A percentile compares a stretch with the other conserved stretches of the same genome.
Evolutionary conservation across 2,329 filamentous ascomycete species (phyloP).

Genomic region (Xylaria multiplex): DNA sequence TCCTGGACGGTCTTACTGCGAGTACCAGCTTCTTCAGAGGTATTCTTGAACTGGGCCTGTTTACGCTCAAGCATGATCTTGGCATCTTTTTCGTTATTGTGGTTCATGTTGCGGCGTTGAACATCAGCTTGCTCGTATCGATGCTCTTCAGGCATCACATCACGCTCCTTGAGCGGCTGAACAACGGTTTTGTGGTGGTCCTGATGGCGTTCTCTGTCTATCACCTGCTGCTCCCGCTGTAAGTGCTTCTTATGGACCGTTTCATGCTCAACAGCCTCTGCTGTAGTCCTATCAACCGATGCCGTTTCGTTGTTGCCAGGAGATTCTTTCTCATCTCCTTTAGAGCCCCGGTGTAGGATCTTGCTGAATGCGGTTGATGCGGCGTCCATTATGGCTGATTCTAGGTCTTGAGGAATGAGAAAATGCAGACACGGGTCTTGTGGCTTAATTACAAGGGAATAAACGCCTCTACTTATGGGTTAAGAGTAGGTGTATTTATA

Average conservation of each 20-base stretch:
- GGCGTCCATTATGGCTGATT: slow-evolving; percentile 26
- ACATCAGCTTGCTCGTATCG: slow-evolving; percentile 22
- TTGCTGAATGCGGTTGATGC: slow-evolving; percentile 33
- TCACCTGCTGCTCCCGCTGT: slow-evolving; percentile 30
- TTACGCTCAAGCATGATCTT: slow-evolving; percentile 4
- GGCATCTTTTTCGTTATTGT: slow-evolving; percentile 12
- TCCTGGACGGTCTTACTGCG: slow-evolving; percentile 13
- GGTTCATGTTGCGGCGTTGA: slow-evolving; percentile 12
- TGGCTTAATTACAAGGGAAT: too few species aligned
- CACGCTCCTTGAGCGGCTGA: slow-evolving; percentile 33
- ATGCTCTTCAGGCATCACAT: slow-evolving; percentile 29
- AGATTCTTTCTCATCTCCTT: not conserved
- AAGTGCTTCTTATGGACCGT: slow-evolving; percentile 29
- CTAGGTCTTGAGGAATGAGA: not conserved
- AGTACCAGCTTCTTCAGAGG: not conserved
- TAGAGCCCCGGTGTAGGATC: slow-evolving; percentile 14
- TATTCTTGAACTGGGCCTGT: slow-evolving; percentile 25
- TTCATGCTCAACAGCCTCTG: slow-evolving; percentile 32
- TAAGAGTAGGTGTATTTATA: slow-evolving; percentile 1
- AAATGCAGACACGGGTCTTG: too few species aligned
- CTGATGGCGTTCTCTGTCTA: slow-evolving; percentile 34
- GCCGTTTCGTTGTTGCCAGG: slow-evolving; percentile 10
- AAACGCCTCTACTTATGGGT: too few species aligned
- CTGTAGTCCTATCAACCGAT: slow-evolving; percentile 16
- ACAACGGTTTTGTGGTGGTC: slow-evolving; percentile 37